phyloP scores from a whole-genome alignment of 1,284 basidiomycete genomes.

The Athelia psychrophila region DNA sequence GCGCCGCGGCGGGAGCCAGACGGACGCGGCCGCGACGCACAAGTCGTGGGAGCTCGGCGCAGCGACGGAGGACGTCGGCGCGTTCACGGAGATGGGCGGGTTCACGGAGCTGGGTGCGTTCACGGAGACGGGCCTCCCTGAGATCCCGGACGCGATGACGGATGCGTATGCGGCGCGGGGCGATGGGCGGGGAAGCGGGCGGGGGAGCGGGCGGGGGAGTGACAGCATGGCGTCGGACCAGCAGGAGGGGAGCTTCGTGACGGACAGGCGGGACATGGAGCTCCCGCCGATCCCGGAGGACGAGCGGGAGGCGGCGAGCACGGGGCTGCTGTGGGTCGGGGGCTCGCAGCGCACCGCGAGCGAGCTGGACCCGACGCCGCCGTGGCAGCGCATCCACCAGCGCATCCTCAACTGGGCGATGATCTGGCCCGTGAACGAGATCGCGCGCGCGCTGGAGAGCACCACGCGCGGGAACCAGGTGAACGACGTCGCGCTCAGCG shows the following conservation, averaged over 20 bases:
- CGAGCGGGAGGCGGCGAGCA: slow-evolving; percentile 23
- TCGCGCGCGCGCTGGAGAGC: slow-evolving; percentile 75
- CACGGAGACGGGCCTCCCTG: not conserved
- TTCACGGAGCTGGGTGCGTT: not conserved
- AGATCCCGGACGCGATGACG: not conserved
- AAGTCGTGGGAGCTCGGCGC: slow-evolving; percentile 70
- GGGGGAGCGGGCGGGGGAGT: too few species aligned
- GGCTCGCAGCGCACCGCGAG: slow-evolving; percentile 44
- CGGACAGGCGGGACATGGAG: not conserved
- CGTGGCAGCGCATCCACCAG: slow-evolving; percentile 86
- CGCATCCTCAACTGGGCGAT: slow-evolving; percentile 84
- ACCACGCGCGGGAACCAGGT: slow-evolving; percentile 85
- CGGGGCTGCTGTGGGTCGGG: slow-evolving; percentile 48
- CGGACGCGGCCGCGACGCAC: slow-evolving; percentile 52
- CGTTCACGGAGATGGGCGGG: not conserved
- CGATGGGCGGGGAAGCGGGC: too few species aligned
- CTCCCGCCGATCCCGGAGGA: not conserved
- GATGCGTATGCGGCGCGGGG: too few species aligned
- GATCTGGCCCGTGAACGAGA: slow-evolving; percentile 79
- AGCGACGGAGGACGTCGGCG: slow-evolving; percentile 29
- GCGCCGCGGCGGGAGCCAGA: slow-evolving; percentile 58
- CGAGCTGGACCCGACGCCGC: slow-evolving; percentile 44
- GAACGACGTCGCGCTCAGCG: slow-evolving; percentile 82
- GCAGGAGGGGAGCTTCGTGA: not conserved
- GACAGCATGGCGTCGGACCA: too few species aligned